A percentile compares a stretch with the other conserved stretches of the same genome.
phyloP scores from a whole-genome alignment of 345 rosid species.

The Melastoma malabathricum region DNA sequence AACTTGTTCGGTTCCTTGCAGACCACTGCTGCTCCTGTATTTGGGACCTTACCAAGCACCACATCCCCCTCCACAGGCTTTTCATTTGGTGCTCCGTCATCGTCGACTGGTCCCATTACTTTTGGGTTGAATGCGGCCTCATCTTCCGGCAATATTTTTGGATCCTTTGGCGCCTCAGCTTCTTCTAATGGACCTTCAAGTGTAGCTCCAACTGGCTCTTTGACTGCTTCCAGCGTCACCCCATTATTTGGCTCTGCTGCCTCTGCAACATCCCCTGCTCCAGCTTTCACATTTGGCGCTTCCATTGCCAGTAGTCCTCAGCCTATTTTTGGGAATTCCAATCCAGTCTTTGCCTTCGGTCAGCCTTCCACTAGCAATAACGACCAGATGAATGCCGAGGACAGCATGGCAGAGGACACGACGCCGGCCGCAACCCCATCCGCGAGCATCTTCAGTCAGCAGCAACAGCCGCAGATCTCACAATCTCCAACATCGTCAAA shows the following conservation, averaged over 20 bases:
- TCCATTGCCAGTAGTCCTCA: slow-evolving; percentile 26
- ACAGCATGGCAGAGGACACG: slow-evolving; percentile 96
- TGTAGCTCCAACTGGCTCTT: slow-evolving; percentile 2
- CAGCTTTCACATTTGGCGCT: not conserved
- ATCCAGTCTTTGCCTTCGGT: slow-evolving; percentile 32
- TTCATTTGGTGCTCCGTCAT: slow-evolving; percentile 34
- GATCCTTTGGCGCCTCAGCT: slow-evolving; percentile 2
- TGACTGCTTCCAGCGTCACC: slow-evolving; percentile 2
- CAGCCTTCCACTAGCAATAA: slow-evolving; percentile 34
- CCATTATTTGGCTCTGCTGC: slow-evolving; percentile 8
- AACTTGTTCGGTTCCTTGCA: slow-evolving; percentile 47
- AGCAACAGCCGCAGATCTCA: slow-evolving; percentile 14
- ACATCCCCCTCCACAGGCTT: slow-evolving; percentile 31
- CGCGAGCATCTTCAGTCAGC: slow-evolving; percentile 38
- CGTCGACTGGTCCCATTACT: slow-evolving; percentile 19
- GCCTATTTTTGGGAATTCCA: slow-evolving; percentile 35
- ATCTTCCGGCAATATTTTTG: slow-evolving; percentile 2
- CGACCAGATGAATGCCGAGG: slow-evolving; percentile 82
- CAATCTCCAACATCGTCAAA: slow-evolving; percentile 27
- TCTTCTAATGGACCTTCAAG: slow-evolving; percentile 3
- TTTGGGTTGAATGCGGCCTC: slow-evolving; percentile 7
- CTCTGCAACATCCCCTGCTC: slow-evolving; percentile 1
- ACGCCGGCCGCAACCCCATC: slow-evolving; percentile 38
- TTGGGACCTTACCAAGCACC: slow-evolving; percentile 27
- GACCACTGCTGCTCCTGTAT: slow-evolving; percentile 27